Evolutionary conservation across 73 alveolate genomes (phyloP), one percentile per base, ranked within the genome.

Genomic region (Paramecium pentaurelia): DNA sequence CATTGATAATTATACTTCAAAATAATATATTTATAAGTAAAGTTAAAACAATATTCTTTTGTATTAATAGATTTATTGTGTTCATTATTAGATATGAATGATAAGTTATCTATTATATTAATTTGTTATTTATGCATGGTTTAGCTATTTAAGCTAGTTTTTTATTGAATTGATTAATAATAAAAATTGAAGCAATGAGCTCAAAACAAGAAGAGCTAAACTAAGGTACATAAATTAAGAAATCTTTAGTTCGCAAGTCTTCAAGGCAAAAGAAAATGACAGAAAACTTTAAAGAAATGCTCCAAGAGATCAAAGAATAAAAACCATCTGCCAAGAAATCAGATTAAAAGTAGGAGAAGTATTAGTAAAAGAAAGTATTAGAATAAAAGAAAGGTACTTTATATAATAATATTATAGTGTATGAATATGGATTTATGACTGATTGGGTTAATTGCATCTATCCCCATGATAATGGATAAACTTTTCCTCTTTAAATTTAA

Each of bases 401-500:
- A 38, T 37, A 2, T 8, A 16, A 38, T 18, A 54, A 10, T 38
- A 22, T 22, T 34, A 11, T 49, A 80, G 91, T 28, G 16, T 49
- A 80, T 45, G 91, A 80, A 80, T 80, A 11, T 47, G 91, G 54
- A 3, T 80, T 38, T 36, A 28, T 32, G 73, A 80, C 91, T 20
- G 91, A 80, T 25, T 80, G 91, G 91, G 34, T 80, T 3, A 64
- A 80, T 14, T 80, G 91, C 49, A 20, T 80, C 14, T 80, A 45
- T 42, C 91, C 91, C 7, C 75, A 42, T 45, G 91, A 80, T 47
- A 49, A 80, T 80, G 91, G 91, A 45, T 25, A 42, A 25, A 80
- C 71, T 20, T 45, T 45, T 11, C 49, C 45, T 9, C 75, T 80
- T 4, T 25, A 80, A 22, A 80, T 80, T 80, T 42, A 80, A 47